phyloP scores from a whole-genome alignment of 2,329 filamentous ascomycete genomes.

The Penicillium sp. region DNA sequence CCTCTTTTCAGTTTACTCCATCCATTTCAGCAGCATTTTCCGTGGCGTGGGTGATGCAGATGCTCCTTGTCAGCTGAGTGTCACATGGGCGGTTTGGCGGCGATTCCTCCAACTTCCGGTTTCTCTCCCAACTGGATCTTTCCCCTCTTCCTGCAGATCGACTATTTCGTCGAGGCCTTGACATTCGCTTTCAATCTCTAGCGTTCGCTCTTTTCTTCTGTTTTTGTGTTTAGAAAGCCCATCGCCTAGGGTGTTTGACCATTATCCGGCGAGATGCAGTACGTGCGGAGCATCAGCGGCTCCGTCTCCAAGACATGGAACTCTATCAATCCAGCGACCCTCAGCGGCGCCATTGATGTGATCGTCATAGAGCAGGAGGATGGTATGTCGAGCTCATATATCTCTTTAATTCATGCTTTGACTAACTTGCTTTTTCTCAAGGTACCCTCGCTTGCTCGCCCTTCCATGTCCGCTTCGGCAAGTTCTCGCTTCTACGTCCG shows the following conservation, averaged over 20 bases:
- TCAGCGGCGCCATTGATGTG: slow-evolving; percentile 97
- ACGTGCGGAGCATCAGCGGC: slow-evolving; percentile 92
- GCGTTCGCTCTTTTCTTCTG: not conserved
- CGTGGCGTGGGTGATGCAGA: slow-evolving; percentile 15
- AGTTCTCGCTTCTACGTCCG: slow-evolving; percentile 91
- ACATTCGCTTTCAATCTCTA: slow-evolving; percentile 7
- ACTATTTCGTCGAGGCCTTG: slow-evolving; percentile 9
- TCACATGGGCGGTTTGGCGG: slow-evolving; percentile 39
- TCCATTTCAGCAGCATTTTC: not conserved
- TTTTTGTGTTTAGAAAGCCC: not conserved
- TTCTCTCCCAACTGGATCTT: slow-evolving; percentile 15
- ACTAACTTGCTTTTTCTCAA: slow-evolving; percentile 24
- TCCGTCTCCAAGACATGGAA: slow-evolving; percentile 99
- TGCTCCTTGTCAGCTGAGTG: slow-evolving; percentile 23
- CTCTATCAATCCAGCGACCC: slow-evolving; percentile 95
- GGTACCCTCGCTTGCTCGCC: slow-evolving; percentile 81
- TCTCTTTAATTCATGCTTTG: not conserved
- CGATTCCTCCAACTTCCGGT: slow-evolving; percentile 29
- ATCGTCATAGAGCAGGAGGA: slow-evolving; percentile 97
- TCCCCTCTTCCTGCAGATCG: slow-evolving; percentile 15
- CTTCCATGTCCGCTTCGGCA: slow-evolving; percentile 98
- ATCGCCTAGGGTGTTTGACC: slow-evolving; percentile 16
- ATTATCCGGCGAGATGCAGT: slow-evolving; percentile 69
- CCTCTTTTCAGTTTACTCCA: not conserved
- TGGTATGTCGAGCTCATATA: slow-evolving; percentile 51